Conservation (phyloP, 805 yeast species). For the Ogataea minuta region DNA sequence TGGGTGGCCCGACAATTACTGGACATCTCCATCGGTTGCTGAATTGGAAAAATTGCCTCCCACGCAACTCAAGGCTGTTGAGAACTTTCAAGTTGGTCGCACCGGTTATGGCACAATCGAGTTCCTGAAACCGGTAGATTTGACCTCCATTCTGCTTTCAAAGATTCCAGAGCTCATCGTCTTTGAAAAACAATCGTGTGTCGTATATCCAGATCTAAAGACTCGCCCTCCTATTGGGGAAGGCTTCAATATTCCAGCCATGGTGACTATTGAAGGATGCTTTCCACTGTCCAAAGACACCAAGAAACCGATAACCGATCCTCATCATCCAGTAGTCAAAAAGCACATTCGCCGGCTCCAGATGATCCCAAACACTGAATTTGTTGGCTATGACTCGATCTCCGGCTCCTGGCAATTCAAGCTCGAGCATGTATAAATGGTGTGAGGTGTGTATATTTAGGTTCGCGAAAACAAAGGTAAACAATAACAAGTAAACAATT, state of each 20-base stretch:
- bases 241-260: conserved; percentile 78
- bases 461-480: conserved; percentile 6
- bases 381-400: conserved; percentile 72
- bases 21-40: conserved; percentile 76
- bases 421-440: conserved; percentile 39
- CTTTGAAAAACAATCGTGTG: conserved; percentile 58
- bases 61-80: conserved; percentile 60
- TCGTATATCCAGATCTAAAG: conserved; percentile 69
- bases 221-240: conserved; percentile 66
- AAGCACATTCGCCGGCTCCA: conserved; percentile 69
- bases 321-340: conserved; percentile 66
- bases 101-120: conserved; percentile 72
- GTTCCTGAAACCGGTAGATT: conserved; percentile 79
- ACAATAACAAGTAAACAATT: conserved; percentile 8
- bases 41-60: conserved; percentile 59
- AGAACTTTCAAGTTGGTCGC: conserved; percentile 74
- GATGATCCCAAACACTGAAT: conserved; percentile 54
- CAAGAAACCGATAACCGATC: conserved; percentile 71
- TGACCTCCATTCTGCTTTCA: conserved; percentile 62
- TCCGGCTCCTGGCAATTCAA: conserved; percentile 71
- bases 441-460: conserved; percentile 6
- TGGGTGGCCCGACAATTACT: conserved; percentile 63
- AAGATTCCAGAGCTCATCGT: conserved; percentile 65
- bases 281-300: conserved; percentile 76
- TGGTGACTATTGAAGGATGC: conserved; percentile 72